Evolutionary conservation across 208 protist genomes (phyloP).

Genomic region (Trypanosoma congolense): DNA sequence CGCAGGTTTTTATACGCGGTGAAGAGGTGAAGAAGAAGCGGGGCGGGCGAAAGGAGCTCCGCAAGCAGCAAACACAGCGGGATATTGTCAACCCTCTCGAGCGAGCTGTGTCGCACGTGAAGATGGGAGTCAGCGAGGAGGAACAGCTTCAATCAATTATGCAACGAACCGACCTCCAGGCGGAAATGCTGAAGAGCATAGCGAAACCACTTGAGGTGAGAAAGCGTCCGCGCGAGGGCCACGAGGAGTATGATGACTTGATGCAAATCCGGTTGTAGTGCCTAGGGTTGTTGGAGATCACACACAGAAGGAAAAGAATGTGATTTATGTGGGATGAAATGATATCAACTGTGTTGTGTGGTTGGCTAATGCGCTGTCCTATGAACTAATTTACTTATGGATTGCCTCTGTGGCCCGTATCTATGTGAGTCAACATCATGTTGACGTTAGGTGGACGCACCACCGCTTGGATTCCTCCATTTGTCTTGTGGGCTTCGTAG

Average conservation of each 20-base stretch:
- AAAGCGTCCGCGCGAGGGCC: conserved; percentile 36
- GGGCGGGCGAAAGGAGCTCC: conserved; percentile 50
- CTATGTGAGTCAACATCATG: too few species aligned
- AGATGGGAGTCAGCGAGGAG: conserved; percentile 85
- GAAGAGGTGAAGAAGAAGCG: conserved; percentile 49
- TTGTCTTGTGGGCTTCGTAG: too few species aligned
- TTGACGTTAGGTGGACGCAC: too few species aligned
- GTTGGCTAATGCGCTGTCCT: too few species aligned
- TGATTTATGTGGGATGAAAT: too few species aligned
- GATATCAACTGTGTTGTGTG: too few species aligned
- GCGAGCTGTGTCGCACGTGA: conserved; percentile 57
- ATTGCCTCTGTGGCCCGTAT: too few species aligned
- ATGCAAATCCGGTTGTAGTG: conserved; percentile 44
- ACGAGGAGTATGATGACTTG: conserved; percentile 79
- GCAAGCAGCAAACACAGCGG: conserved; percentile 50
- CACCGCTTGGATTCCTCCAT: too few species aligned
- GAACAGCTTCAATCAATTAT: conserved; percentile 64
- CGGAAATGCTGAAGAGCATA: conserved; percentile 46
- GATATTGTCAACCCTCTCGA: conserved; percentile 55
- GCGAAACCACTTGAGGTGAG: conserved; percentile 39
- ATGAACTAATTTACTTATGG: too few species aligned
- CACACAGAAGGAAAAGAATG: background rate
- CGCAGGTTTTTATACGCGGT: conserved; percentile 50
- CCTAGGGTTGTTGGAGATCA: background rate
- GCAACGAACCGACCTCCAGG: conserved; percentile 59